These are phyloP conservation scores for Scenedesmus sp. DNA, from an alignment of 163 green algal genomes.

Conservation along the genomic window DNA sequence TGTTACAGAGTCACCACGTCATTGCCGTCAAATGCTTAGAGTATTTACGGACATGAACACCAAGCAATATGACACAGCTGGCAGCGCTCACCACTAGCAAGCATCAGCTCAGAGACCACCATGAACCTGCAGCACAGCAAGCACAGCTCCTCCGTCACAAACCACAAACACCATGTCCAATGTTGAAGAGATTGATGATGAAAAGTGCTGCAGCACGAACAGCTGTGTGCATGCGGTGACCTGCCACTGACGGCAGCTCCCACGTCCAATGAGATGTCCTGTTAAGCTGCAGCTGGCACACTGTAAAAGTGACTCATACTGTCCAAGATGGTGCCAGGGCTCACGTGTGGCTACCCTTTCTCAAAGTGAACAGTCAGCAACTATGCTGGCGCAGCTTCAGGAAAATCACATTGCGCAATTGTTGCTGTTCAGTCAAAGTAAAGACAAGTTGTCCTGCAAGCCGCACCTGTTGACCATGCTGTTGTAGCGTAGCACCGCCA, in stretches of 20 bases:
- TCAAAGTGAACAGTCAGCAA: too few relatives aligned
- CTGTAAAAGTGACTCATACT: too few relatives aligned
- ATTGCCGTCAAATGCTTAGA: too few relatives aligned
- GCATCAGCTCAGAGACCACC: conserved; percentile 3
- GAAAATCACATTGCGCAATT: not conserved
- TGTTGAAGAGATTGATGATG: too few relatives aligned
- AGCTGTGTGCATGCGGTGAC: too few relatives aligned
- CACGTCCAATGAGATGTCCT: too few relatives aligned
- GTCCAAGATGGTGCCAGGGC: too few relatives aligned
- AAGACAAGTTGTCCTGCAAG: not conserved
- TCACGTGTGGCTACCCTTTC: not conserved
- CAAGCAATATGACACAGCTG: not conserved
- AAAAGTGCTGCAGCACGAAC: too few relatives aligned
- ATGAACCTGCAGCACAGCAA: not conserved
- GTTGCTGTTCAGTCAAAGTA: not conserved
- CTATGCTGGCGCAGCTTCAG: too few relatives aligned
- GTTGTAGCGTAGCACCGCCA: not conserved
- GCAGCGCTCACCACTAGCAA: not conserved
- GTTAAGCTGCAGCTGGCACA: too few relatives aligned
- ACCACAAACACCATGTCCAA: not conserved
- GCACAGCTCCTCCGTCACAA: not conserved
- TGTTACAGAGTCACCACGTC: not conserved
- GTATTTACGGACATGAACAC: too few relatives aligned
- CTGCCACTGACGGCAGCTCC: too few relatives aligned
- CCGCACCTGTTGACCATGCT: conserved; percentile 12